phyloP scores from a whole-genome alignment of 139 green algal species.

The Pleodorina starrii region DNA sequence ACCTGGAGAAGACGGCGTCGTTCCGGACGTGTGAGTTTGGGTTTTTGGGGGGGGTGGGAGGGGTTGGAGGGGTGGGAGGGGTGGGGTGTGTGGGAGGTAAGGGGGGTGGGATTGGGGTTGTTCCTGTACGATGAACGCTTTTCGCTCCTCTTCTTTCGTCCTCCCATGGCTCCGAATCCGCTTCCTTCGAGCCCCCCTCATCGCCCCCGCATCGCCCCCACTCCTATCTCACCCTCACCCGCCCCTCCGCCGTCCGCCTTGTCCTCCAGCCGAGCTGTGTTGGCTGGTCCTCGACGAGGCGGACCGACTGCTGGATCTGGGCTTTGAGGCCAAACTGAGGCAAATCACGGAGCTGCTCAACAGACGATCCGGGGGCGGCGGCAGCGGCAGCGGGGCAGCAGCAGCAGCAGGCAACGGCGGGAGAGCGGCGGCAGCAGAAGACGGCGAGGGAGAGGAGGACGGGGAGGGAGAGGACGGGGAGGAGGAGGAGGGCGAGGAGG shows the following conservation, averaged over 20 bases:
- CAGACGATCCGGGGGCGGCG: neutral
- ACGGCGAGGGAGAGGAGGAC: neutral
- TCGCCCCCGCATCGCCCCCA: no score
- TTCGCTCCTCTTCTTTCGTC: no score
- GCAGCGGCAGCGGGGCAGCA: neutral
- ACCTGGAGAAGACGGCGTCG: slow-evolving; percentile 86
- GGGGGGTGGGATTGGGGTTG: no score
- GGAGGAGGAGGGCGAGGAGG: neutral
- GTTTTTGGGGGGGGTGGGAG: neutral
- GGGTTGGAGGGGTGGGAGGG: no score
- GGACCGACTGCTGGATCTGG: slow-evolving; percentile 94
- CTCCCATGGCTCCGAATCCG: no score
- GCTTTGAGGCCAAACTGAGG: slow-evolving; percentile 90
- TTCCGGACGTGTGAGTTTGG: slow-evolving; percentile 67
- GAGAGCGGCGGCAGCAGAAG: neutral
- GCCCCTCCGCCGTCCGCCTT: no score
- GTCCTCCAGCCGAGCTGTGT: slow-evolving; percentile 62
- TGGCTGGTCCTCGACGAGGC: slow-evolving; percentile 96
- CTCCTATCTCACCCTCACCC: no score
- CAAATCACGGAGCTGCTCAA: slow-evolving; percentile 72
- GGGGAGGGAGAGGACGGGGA: neutral
- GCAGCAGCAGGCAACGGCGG: neutral
- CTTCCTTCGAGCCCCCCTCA: no score
- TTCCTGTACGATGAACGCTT: no score
- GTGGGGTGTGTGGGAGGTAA: no score